Evolutionary conservation across 257 asterid genomes (phyloP), one percentile per base, ranked within the genome.

Genomic region (Petrea volubilis): DNA sequence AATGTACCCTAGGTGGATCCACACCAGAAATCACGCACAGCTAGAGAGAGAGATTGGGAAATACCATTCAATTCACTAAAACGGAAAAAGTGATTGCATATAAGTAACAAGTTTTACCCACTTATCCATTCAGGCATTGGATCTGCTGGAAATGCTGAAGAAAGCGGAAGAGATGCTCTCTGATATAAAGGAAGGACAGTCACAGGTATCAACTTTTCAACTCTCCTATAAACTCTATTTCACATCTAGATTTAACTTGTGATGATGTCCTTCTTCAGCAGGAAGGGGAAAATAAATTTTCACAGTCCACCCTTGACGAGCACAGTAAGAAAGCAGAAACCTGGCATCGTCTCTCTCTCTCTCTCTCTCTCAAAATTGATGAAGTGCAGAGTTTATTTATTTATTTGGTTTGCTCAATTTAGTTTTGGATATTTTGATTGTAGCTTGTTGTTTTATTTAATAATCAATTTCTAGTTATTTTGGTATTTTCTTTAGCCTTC

Each of bases 141-240:
- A 95, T 90, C 79, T 92, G 74, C 84, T 88, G 77, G 99, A 95
- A 73, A 87, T 92, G 99, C 86, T 95, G 63, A 91, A 83, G 88
- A 92, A 87, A 83, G 99, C 92, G 80, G 97, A 92, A 68, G 97
- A 89, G 64, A 92, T 95, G 92, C 90, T 95, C 40, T 68, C 84
- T 68, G 91, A 91, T 62, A 77, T 95, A 20, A 87, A 68, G 74
- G 98, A 88, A 71, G 85, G 87, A 71, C 88, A 84, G 76, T 80
- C 78, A 64, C 88, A 90, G 97, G 98, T 91, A 85, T 77, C 29
- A 20, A 64, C 69, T 49, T 74, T 46, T 80, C 33, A 36, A 67
- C n/a, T 74, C 25, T 14, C 14, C 63, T 53, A 23, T 6, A 38
- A 38, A 36, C 46, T 38, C 53, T 40, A 34, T 34, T 36, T 40